Evolutionary conservation across 108 stramenopile genomes (phyloP).

Genomic region (Nitzschia inconspicua): DNA sequence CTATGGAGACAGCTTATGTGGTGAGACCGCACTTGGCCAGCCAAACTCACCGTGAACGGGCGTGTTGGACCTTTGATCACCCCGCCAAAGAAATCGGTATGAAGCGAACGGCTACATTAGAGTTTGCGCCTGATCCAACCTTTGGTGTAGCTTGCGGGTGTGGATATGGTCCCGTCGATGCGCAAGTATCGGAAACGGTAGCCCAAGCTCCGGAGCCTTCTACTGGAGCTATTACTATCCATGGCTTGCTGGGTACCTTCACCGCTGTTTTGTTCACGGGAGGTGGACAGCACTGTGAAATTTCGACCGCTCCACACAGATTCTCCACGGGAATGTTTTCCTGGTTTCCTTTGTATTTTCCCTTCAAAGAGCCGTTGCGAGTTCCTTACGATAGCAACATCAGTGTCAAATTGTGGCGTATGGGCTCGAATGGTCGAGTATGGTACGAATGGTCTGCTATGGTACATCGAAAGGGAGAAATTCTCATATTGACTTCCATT

Average conservation of each 20-base stretch:
- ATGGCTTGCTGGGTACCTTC: conserved; percentile 96
- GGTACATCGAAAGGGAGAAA: conserved; percentile 47
- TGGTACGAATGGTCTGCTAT: conserved; percentile 98
- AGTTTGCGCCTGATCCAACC: conserved; percentile 49
- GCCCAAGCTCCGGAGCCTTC: conserved; percentile 10
- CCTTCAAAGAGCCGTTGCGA: conserved; percentile 76
- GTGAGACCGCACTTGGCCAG: conserved; percentile 91
- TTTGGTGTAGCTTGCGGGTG: conserved; percentile 42
- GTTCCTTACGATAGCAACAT: conserved; percentile 64
- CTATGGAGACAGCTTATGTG: conserved; percentile 96
- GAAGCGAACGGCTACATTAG: conserved; percentile 32
- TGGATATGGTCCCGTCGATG: conserved; percentile 69
- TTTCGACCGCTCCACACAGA: conserved; percentile 87
- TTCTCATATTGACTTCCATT: conserved; percentile 43
- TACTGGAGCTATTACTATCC: conserved; percentile 48
- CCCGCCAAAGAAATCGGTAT: conserved; percentile 44
- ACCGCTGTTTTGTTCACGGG: conserved; percentile 76
- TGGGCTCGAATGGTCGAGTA: conserved; percentile 57
- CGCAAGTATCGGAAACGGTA: conserved; percentile 30
- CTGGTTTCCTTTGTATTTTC: conserved; percentile 97
- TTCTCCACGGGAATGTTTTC: conserved; percentile 96
- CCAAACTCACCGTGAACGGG: conserved; percentile 75
- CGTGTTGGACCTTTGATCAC: conserved; percentile 89
- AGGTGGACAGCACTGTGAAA: conserved; percentile 28
- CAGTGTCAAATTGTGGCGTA: conserved; percentile 83